Conservation (phyloP, 2,329 filamentous ascomycete genomes). For the Talaromyces sp. region DNA sequence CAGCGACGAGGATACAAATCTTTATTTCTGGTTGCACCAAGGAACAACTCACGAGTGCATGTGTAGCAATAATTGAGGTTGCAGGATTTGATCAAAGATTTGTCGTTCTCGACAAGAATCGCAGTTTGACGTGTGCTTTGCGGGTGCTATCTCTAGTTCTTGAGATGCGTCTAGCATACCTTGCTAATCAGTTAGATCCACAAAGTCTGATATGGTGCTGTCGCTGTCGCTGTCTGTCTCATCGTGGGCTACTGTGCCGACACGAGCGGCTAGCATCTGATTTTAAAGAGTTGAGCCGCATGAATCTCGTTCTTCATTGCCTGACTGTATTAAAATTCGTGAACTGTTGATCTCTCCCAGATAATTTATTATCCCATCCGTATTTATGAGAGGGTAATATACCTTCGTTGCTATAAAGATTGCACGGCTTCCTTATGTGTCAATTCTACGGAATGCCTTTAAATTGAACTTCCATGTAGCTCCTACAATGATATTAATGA, state of each 20-base stretch:
- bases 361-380: too few species aligned
- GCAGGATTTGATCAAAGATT: not conserved
- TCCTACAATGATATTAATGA: too few species aligned
- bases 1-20: slow-evolving; percentile 23
- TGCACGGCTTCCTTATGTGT: too few species aligned
- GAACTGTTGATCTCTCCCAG: too few species aligned
- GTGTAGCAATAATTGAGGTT: not conserved
- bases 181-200: not conserved
- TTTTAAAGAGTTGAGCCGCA: not conserved
- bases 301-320: not conserved
- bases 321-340: not conserved
- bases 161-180: not conserved
- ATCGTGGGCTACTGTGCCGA: not conserved
- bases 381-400: too few species aligned
- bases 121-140: not conserved
- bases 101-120: not conserved
- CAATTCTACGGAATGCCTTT: too few species aligned
- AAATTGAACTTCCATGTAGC: too few species aligned
- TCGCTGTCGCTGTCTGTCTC: not conserved
- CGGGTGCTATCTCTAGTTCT: not conserved
- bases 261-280: not conserved
- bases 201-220: too few species aligned
- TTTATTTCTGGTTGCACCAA: slow-evolving; percentile 21
- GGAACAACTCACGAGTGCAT: slow-evolving; percentile 19
- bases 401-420: too few species aligned